Evolutionary conservation across 306 rosid species (phyloP).

Genomic region (Cicer arietinum): DNA sequence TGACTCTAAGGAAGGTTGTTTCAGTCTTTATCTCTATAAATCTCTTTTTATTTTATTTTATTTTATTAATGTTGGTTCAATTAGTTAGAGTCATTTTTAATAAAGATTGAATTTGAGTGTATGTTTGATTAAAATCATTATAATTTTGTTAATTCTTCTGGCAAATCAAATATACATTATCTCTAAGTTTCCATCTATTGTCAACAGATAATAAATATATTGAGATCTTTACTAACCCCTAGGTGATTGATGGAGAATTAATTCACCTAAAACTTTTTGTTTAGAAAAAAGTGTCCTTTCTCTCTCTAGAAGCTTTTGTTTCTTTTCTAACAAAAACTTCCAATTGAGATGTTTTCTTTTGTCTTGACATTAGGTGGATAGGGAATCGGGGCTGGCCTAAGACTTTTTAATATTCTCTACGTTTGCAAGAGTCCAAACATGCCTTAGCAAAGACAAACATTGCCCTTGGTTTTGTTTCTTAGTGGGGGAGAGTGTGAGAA

Average conservation of each 20-base stretch:
- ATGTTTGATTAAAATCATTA: too few species aligned
- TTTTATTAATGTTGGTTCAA: too few species aligned
- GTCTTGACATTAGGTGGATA: slow-evolving; percentile 68
- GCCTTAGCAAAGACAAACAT: slow-evolving; percentile 79
- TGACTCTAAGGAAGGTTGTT: slow-evolving; percentile 33
- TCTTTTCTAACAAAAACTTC: slow-evolving; percentile 31
- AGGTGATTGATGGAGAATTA: too few species aligned
- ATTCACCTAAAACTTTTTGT: too few species aligned
- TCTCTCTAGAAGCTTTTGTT: slow-evolving; percentile 43
- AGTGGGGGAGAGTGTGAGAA: slow-evolving; percentile 65
- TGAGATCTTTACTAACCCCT: too few species aligned
- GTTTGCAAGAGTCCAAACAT: slow-evolving; percentile 63
- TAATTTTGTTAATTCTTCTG: too few species aligned
- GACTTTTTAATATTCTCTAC: slow-evolving; percentile 59
- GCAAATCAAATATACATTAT: too few species aligned
- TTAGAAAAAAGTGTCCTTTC: not conserved
- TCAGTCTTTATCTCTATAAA: slow-evolving; percentile 15
- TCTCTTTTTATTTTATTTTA: not conserved
- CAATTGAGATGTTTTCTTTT: slow-evolving; percentile 49
- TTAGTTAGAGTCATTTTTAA: too few species aligned
- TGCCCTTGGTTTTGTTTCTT: slow-evolving; percentile 63
- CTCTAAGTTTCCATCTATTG: too few species aligned
- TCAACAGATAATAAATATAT: too few species aligned
- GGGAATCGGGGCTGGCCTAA: slow-evolving; percentile 71
- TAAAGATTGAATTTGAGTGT: too few species aligned